Conservation (phyloP, 805 yeast genomes). For the Clavispora carvajalis region DNA sequence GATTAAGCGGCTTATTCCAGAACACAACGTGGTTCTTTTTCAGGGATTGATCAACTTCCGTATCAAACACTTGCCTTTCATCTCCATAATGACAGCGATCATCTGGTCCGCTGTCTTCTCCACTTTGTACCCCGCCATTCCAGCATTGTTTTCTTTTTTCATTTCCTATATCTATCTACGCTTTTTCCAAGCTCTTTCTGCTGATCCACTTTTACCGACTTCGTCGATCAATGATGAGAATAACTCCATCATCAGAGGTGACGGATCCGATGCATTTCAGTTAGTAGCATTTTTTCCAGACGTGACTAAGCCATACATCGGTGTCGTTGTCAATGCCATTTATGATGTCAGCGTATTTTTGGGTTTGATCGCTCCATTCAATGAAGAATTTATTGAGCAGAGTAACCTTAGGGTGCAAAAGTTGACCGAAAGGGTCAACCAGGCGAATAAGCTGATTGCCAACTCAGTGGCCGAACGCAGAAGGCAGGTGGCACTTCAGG, state of each 20-base stretch:
- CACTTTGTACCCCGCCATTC: constrained; percentile 48
- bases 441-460: constrained; percentile 34
- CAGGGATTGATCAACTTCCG: constrained; percentile 43
- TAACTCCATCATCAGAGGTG: constrained; percentile 49
- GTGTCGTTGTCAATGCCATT: constrained; percentile 41
- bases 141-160: constrained; percentile 55
- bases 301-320: constrained; percentile 44
- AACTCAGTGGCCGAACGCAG: constrained; percentile 65
- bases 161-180: constrained; percentile 74
- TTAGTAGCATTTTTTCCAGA: constrained; percentile 82
- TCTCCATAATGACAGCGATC: constrained; percentile 25
- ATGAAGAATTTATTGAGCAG: constrained; percentile 64
- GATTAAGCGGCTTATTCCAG: constrained; percentile 54
- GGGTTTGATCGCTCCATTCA: constrained; percentile 56
- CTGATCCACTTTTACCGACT: constrained; percentile 51
- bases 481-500: constrained; percentile 71
- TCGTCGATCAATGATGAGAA: constrained; percentile 25
- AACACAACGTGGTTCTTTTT: constrained; percentile 47
- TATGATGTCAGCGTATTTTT: constrained; percentile 36
- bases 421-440: constrained; percentile 47
- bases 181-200: constrained; percentile 59
- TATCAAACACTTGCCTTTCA: constrained; percentile 60
- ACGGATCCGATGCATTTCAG: constrained; percentile 86
- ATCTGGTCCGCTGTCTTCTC: constrained; percentile 30
- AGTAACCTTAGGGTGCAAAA: constrained; percentile 68